Conservation (phyloP, 805 yeast genomes). For the Yamadazyma sp. region DNA sequence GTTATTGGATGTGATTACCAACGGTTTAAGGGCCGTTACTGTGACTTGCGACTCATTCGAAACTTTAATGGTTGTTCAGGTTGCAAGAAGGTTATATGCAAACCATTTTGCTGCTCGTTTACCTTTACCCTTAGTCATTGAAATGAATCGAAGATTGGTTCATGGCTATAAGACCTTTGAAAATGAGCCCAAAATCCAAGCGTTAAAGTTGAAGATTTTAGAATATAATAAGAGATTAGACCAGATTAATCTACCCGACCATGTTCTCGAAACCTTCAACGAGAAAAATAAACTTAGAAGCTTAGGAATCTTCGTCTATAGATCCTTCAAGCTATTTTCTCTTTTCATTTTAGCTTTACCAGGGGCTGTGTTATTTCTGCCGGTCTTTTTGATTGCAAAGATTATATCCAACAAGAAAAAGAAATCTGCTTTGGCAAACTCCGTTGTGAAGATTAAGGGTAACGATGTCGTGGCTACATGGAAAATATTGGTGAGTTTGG, state of each 20-base stretch:
- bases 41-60: conserved; percentile 88
- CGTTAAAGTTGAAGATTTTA: conserved; percentile 61
- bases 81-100: conserved; percentile 85
- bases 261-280: conserved; percentile 57
- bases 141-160: conserved; percentile 85
- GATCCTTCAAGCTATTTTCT: conserved; percentile 56
- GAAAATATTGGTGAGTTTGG: conserved; percentile 89
- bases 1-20: conserved; percentile 65
- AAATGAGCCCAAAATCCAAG: conserved; percentile 65
- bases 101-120: conserved; percentile 68
- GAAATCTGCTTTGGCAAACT: conserved; percentile 73
- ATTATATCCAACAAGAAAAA: conserved; percentile 73
- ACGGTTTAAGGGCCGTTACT: conserved; percentile 79
- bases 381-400: conserved; percentile 81
- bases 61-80: conserved; percentile 84
- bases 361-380: conserved; percentile 83
- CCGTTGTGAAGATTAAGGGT: conserved; percentile 88
- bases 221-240: conserved; percentile 62
- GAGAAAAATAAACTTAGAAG: conserved; percentile 48
- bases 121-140: conserved; percentile 82
- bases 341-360: conserved; percentile 73
- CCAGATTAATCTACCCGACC: conserved; percentile 54
- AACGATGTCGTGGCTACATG: conserved; percentile 96
- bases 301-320: conserved; percentile 51
- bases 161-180: conserved; percentile 75